phyloP scores from a whole-genome alignment of 495 filamentous ascomycete species.

The Tuber magnatum region DNA sequence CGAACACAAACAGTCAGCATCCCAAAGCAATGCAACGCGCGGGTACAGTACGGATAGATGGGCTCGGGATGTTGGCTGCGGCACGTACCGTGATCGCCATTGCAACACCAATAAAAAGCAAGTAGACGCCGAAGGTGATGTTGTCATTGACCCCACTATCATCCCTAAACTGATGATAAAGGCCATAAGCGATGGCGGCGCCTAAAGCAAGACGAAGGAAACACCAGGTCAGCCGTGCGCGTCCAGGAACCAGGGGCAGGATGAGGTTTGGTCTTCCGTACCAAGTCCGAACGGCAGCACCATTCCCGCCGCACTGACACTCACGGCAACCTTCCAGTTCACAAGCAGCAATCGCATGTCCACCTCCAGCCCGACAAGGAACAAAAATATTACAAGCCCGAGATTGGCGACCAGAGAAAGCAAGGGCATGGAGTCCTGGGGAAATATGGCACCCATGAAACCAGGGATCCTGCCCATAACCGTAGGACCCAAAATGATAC shows the following conservation, averaged over 20 bases:
- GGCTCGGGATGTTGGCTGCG: neutral
- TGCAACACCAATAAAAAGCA: constrained; percentile 90
- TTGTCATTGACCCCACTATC: constrained; percentile 53
- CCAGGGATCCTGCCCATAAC: constrained; percentile 65
- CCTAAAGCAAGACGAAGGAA: constrained; percentile 43
- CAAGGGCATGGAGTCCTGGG: constrained; percentile 55
- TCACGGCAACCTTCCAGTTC: constrained; percentile 79
- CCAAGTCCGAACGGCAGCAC: constrained; percentile 64
- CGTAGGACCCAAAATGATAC: constrained; percentile 75
- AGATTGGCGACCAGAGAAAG: constrained; percentile 81
- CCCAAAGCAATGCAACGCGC: neutral
- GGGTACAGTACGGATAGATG: too few relatives aligned
- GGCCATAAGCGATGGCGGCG: constrained; percentile 72
- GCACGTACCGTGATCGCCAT: constrained; percentile 73
- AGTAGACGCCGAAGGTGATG: constrained; percentile 72
- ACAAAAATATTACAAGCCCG: constrained; percentile 83
- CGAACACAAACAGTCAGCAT: constrained; percentile 8
- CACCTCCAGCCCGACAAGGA: constrained; percentile 87
- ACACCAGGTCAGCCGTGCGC: neutral
- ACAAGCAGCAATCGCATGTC: constrained; percentile 74
- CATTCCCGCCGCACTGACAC: constrained; percentile 82
- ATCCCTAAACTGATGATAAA: constrained; percentile 69
- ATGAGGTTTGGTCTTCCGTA: constrained; percentile 24
- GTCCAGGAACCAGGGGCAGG: neutral
- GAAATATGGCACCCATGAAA: constrained; percentile 72